Evolutionary conservation across 192 early-diverging fungal genomes (phyloP).

Genomic region (Coemansia sp.): DNA sequence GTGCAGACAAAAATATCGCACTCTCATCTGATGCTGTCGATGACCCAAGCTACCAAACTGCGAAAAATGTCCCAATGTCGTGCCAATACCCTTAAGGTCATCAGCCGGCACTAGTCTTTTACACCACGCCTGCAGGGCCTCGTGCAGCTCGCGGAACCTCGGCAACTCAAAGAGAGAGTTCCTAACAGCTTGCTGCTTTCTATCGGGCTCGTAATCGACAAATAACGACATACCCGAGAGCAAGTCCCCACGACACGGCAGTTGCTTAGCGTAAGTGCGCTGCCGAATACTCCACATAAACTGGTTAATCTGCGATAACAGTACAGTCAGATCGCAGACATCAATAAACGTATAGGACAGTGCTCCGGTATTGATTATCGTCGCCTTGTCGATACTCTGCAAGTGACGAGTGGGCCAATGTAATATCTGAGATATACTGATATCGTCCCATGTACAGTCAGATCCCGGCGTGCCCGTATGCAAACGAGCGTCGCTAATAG

Average conservation of each 20-base stretch:
- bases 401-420: constrained; percentile 53
- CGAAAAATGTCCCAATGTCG: constrained; percentile 16
- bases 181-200: constrained; percentile 14
- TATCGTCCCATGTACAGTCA: constrained; percentile 52
- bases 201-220: neutral
- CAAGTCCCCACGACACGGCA: constrained; percentile 10
- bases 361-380: constrained; percentile 24
- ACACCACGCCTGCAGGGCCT: constrained; percentile 28
- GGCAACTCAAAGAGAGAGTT: constrained; percentile 32
- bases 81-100: constrained; percentile 11
- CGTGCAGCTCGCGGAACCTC: constrained; percentile 26
- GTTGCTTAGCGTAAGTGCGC: neutral
- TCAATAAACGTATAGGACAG: constrained; percentile 52
- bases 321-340: constrained; percentile 32
- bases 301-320: constrained; percentile 39
- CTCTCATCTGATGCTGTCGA: constrained; percentile 44
- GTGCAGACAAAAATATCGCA: constrained; percentile 45
- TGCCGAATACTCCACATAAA: constrained; percentile 46
- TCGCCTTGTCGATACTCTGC: constrained; percentile 17
- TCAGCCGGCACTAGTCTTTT: constrained; percentile 35
- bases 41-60: constrained; percentile 32
- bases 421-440: constrained; percentile 48
- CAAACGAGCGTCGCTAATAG: constrained; percentile 36
- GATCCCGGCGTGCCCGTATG: constrained; percentile 45
- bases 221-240: constrained; percentile 22